Evolutionary conservation across 441 rosid species (phyloP).

Genomic region (Adansonia grandidieri): DNA sequence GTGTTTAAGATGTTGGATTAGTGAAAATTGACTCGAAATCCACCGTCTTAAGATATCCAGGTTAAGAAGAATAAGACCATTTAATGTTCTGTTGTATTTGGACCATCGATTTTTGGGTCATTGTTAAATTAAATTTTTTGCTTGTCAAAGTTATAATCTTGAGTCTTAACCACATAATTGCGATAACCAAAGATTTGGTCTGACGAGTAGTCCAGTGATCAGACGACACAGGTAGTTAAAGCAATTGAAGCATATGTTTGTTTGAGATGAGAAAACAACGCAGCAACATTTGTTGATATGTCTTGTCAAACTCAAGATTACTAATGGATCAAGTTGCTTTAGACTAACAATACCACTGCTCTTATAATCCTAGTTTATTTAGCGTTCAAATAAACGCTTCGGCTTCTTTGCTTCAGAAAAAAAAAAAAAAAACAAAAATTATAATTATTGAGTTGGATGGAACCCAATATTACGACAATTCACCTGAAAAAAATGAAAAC

Average conservation of each 20-base stretch:
- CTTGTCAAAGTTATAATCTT: neutral
- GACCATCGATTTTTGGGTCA: neutral
- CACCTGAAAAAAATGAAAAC: neutral
- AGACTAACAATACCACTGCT: too few relatives aligned
- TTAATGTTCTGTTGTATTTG: neutral
- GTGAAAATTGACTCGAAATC: neutral
- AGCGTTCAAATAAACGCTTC: too few relatives aligned
- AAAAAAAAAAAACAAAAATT: too few relatives aligned
- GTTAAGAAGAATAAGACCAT: neutral
- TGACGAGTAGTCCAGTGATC: too few relatives aligned
- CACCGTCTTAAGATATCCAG: too few relatives aligned
- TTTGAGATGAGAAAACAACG: neutral
- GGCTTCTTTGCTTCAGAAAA: too few relatives aligned
- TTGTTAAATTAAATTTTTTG: neutral
- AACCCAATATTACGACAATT: too few relatives aligned
- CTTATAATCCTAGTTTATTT: too few relatives aligned
- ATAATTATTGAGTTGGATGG: too few relatives aligned
- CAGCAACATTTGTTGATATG: too few relatives aligned
- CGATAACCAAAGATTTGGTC: neutral
- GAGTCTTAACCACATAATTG: neutral
- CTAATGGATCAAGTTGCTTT: too few relatives aligned
- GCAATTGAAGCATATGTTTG: neutral
- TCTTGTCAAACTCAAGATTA: neutral
- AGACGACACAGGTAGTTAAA: slow-evolving; percentile 8
- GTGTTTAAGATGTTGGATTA: neutral